Evolutionary conservation across 345 rosid species (phyloP), one percentile per base, ranked within the genome.

Genomic region (Pseudoturritis turrita): DNA sequence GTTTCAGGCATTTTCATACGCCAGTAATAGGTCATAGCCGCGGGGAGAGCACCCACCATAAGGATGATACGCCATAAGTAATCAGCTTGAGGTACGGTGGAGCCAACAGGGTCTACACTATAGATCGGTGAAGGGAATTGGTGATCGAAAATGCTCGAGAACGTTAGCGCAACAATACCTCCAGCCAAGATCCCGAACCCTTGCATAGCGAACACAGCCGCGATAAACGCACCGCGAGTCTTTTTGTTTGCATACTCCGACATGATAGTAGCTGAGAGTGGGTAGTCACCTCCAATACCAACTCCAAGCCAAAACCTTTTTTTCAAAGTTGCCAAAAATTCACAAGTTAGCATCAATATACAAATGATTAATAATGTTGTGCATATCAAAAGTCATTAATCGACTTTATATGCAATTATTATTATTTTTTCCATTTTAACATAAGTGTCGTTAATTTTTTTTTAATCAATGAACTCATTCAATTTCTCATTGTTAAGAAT

Each of bases 241-340:
- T 79, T 85, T 78, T 85, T 85, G 75, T 79, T 85, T 4, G 89
- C 89, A 18, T 83, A 83, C 40, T 85, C 89, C 2, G 89, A 85
- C 89, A 85, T 85, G 60, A 85, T 85, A 0, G 89, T 83, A 12
- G 89, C 87, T 1, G 89, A 85, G 14, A 85, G 82, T 7, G 89
- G 86, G 36, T 85, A 85, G 57, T 83, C 88, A n/a, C 88, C 88
- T 5, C 88, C 89, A 25, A 85, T 81, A 47, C 89, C 89, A 35
- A 85, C 79, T 15, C 87, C 89, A n/a, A 85, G 87, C 89, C 89
- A 85, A 75, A 85, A 73, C 35, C 93, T 81, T 70, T 65, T 53
- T 44, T 23, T 21, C 17, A 53, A 25, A 40, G 12, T 26, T 13
- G 13, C 35, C 64, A 43, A 55, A 68, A 28, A 2, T 28, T 2